Percentiles rank a stretch among this genome's conserved stretches.
These are phyloP conservation scores for Bryoerythrophyllum caledonicum DNA, from an alignment of 225 moss, liverwort and hornwort species.

Conservation along the genomic window DNA sequence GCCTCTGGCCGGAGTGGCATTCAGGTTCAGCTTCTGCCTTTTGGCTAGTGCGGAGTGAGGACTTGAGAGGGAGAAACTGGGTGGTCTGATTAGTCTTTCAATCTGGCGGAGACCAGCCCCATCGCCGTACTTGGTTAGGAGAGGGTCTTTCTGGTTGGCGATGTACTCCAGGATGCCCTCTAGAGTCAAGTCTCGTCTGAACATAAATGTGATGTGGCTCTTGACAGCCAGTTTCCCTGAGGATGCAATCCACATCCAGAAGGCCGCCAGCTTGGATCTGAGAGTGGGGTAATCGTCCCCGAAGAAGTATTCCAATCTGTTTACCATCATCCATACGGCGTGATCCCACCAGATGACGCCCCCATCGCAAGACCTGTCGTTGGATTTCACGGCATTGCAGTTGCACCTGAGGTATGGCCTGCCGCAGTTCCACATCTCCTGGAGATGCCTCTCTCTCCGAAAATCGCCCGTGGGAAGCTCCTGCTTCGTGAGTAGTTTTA, in stretches of 20 bases:
- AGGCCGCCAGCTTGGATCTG: slow-evolving; percentile 14
- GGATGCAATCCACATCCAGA: slow-evolving; percentile 28
- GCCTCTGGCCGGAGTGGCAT: not conserved
- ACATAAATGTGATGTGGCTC: slow-evolving; percentile 3
- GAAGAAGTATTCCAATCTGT: slow-evolving; percentile 23
- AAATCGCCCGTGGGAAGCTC: slow-evolving; percentile 11
- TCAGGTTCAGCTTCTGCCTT: slow-evolving; percentile 11
- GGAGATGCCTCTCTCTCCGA: slow-evolving; percentile 3
- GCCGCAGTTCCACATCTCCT: slow-evolving; percentile 21
- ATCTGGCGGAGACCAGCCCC: slow-evolving; percentile 8
- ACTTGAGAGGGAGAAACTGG: not conserved
- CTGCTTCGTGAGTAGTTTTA: slow-evolving; percentile 18
- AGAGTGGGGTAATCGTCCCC: slow-evolving; percentile 6
- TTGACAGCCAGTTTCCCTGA: slow-evolving; percentile 3
- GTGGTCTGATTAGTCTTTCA: slow-evolving; percentile 10
- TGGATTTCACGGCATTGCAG: not conserved
- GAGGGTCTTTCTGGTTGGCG: not conserved
- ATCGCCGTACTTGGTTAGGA: slow-evolving; percentile 12
- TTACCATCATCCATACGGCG: slow-evolving; percentile 16
- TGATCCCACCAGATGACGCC: slow-evolving; percentile 27
- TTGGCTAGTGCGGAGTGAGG: not conserved
- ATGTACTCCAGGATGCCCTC: slow-evolving; percentile 2
- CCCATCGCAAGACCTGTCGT: not conserved
- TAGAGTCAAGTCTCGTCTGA: not conserved
- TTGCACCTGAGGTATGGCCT: slow-evolving; percentile 23